Evolutionary conservation across 1,284 basidiomycete species (phyloP), one percentile per base, ranked within the genome.

Genomic region (Leccinum pachyderme): DNA sequence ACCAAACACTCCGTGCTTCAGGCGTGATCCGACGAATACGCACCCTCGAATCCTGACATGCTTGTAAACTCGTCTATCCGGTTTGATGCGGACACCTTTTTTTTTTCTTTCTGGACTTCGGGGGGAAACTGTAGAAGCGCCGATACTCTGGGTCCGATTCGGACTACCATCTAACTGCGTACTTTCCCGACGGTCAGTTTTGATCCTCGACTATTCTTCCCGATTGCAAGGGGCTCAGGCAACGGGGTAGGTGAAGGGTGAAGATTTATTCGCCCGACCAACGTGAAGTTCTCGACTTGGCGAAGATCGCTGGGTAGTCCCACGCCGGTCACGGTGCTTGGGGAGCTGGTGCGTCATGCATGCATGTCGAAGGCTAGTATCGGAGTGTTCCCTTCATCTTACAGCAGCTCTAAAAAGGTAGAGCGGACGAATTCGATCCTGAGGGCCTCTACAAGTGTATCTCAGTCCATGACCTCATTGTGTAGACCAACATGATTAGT

Each of bases 281-380:
- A 13, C 29, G 11, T 7, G 24, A 37, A 22, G 18, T 18, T 39
- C 35, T 37, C 35, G 9, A 37, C 8, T 18, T 37, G 35, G 35
- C 35, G 35, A 18, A 71, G 54, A 56, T 63, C 0, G 56, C 64
- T 7, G 71, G 73, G 13, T 63, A 18, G 18, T 18, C 1, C 18
- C 18, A 65, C 47, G 70, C 67, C 0, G 75, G 18, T 18, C 18
- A 18, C 18, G 18, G 75, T 7, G 76, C 75, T 4, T 77, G 74
- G 74, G 77, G 75, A 15, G 60, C 63, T 3, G 75, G 75, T 1
- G 61, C 18, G 18, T 18, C 18, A 18, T 18, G 18, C 35, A 63
- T 76, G 7, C 75, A 77, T 43, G 72, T 78, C 50, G 72, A 69
- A 46, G 76, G 77, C 49, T 67, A 67, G 71, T 71, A 0, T 60